These are phyloP conservation scores for Clonostachys sp. DNA, from an alignment of 2,329 filamentous ascomycete species.

Conservation along the genomic window DNA sequence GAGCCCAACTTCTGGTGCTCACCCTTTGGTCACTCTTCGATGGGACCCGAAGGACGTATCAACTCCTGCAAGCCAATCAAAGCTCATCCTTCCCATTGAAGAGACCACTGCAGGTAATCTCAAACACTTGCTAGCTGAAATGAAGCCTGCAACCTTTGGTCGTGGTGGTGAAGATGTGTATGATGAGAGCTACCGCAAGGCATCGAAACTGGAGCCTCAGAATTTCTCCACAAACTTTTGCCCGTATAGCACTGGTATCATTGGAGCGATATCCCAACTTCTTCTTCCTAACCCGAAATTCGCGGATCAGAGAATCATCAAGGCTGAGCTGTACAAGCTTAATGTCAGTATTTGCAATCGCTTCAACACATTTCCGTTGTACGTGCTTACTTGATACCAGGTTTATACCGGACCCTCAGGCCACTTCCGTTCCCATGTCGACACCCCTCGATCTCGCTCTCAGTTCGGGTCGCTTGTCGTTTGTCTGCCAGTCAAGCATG, in stretches of 20 bases:
- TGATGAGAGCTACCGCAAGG: constrained; percentile 48
- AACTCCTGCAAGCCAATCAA: neutral
- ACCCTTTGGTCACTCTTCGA: neutral
- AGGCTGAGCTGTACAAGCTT: neutral
- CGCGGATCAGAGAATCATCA: neutral
- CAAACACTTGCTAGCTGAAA: neutral
- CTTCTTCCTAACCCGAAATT: neutral
- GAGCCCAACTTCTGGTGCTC: no score
- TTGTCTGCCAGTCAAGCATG: constrained; percentile 31
- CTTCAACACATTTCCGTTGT: no score
- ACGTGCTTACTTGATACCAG: constrained; percentile 15
- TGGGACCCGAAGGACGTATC: neutral
- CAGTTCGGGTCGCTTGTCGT: constrained; percentile 53
- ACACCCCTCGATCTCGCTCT: constrained; percentile 40
- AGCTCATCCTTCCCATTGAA: neutral
- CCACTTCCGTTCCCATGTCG: constrained; percentile 44
- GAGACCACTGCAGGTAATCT: neutral
- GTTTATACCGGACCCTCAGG: constrained; percentile 46
- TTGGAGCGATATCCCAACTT: constrained; percentile 27
- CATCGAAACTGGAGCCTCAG: constrained; percentile 38
- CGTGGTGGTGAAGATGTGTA: constrained; percentile 34
- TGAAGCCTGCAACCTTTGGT: constrained; percentile 43
- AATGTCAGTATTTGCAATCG: neutral
- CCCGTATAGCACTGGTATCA: constrained; percentile 44
- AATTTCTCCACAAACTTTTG: constrained; percentile 44